Conservation (phyloP, 2,329 filamentous ascomycete genomes). For the Biscogniauxia mediterranea region DNA sequence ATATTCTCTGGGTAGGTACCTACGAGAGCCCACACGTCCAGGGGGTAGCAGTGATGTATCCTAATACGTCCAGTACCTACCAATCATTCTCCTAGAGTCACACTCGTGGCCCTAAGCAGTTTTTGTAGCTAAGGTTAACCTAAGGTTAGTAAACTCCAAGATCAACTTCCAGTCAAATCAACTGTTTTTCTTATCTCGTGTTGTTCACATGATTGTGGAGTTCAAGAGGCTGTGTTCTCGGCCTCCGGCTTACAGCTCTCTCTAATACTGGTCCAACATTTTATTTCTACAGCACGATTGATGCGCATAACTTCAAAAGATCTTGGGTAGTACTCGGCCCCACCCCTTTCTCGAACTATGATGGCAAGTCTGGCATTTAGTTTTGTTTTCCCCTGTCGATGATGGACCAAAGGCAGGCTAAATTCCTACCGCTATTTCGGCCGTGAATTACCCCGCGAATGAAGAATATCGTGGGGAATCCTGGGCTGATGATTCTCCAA, state of each 20-base stretch:
- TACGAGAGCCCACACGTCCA: too few relatives aligned
- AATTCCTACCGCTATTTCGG: constrained; percentile 4
- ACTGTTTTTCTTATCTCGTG: too few relatives aligned
- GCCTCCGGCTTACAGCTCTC: neutral
- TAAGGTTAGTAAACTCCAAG: too few relatives aligned
- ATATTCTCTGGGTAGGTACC: too few relatives aligned
- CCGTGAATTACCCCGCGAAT: constrained; percentile 17
- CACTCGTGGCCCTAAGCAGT: too few relatives aligned
- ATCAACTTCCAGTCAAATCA: too few relatives aligned
- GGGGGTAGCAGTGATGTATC: too few relatives aligned
- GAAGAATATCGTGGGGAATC: constrained; percentile 3
- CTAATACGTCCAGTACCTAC: too few relatives aligned
- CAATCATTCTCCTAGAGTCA: too few relatives aligned
- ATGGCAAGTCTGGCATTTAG: neutral
- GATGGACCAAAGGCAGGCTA: neutral
- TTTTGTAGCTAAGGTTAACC: too few relatives aligned
- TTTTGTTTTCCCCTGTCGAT: neutral
- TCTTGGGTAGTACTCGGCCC: neutral
- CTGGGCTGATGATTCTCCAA: constrained; percentile 4
- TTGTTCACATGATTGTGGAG: too few relatives aligned
- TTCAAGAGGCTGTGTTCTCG: too few relatives aligned
- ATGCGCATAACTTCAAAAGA: neutral
- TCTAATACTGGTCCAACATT: neutral
- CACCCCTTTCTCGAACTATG: neutral
- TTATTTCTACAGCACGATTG: neutral